phyloP scores from a whole-genome alignment of 352 stramenopile genomes.

The Pythium vanterpoolii region DNA sequence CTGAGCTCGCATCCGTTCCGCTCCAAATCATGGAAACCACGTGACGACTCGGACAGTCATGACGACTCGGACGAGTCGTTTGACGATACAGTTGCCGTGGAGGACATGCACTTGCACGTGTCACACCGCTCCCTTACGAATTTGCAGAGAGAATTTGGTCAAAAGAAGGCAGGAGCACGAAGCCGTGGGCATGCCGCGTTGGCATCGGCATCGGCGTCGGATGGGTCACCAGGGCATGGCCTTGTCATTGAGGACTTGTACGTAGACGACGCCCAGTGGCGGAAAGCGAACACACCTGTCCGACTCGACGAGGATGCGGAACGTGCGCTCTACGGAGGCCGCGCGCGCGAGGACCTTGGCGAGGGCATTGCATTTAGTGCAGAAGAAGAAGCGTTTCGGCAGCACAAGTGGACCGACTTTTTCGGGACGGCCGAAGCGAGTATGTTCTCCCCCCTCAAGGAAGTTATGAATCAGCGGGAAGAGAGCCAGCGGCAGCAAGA shows the following conservation, averaged over 20 bases:
- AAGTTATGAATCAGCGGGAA: slow-evolving; percentile 40
- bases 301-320: slow-evolving; percentile 34
- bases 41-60: slow-evolving; percentile 51
- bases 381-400: slow-evolving; percentile 44
- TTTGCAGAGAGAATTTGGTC: slow-evolving; percentile 9
- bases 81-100: slow-evolving; percentile 16
- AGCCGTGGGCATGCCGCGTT: slow-evolving; percentile 1
- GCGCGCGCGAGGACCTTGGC: slow-evolving; percentile 27
- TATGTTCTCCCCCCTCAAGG: slow-evolving; percentile 54
- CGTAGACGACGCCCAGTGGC: not conserved
- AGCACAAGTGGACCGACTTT: slow-evolving; percentile 58
- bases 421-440: slow-evolving; percentile 48
- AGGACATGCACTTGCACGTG: slow-evolving; percentile 18
- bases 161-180: not conserved
- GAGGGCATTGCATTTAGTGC: slow-evolving; percentile 50
- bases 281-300: not conserved
- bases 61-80: slow-evolving; percentile 7
- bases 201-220: not conserved
- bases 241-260: not conserved
- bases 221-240: not conserved
- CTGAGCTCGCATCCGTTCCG: slow-evolving; percentile 16
- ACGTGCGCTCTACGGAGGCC: slow-evolving; percentile 41
- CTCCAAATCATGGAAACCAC: slow-evolving; percentile 15
- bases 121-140: slow-evolving; percentile 1
- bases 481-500: slow-evolving; percentile 39